phyloP scores from a whole-genome alignment of 257 asterid species.

The Solanum pennellii region DNA sequence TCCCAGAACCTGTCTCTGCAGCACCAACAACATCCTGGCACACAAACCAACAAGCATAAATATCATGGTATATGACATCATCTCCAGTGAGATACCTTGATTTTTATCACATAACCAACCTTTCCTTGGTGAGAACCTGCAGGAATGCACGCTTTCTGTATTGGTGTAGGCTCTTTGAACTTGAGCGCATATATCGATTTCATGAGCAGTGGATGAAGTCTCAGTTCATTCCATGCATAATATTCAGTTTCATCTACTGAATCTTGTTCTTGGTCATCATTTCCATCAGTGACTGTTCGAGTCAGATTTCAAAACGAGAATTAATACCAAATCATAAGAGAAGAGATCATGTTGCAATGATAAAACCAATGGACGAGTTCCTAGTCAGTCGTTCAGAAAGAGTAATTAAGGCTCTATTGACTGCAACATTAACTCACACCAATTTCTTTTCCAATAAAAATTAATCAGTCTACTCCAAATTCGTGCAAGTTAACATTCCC shows the following conservation, averaged over 20 bases:
- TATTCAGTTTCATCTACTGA: slow-evolving; percentile 60
- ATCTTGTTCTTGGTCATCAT: slow-evolving; percentile 39
- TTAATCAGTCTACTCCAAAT: background rate
- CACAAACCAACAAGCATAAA: slow-evolving; percentile 16
- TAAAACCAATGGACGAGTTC: background rate
- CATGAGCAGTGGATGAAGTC: slow-evolving; percentile 85
- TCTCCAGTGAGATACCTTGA: background rate
- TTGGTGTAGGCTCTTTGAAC: slow-evolving; percentile 86
- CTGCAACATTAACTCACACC: background rate
- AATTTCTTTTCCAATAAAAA: background rate
- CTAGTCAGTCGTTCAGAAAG: background rate
- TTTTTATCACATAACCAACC: slow-evolving; percentile 30
- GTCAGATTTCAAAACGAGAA: slow-evolving; percentile 4
- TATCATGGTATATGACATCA: background rate
- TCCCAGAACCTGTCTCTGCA: slow-evolving; percentile 99
- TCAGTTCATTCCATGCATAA: slow-evolving; percentile 78
- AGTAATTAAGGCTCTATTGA: background rate
- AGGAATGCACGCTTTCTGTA: slow-evolving; percentile 90
- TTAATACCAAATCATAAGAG: background rate
- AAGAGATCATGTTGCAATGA: background rate
- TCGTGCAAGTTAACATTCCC: background rate
- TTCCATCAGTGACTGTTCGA: slow-evolving; percentile 18
- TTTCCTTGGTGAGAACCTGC: slow-evolving; percentile 98
- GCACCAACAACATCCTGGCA: slow-evolving; percentile 97
- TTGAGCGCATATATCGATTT: slow-evolving; percentile 68